Evolutionary conservation across 2,329 filamentous ascomycete species (phyloP), one percentile per base, ranked within the genome.

Genomic region (Colletotrichum acutatum): DNA sequence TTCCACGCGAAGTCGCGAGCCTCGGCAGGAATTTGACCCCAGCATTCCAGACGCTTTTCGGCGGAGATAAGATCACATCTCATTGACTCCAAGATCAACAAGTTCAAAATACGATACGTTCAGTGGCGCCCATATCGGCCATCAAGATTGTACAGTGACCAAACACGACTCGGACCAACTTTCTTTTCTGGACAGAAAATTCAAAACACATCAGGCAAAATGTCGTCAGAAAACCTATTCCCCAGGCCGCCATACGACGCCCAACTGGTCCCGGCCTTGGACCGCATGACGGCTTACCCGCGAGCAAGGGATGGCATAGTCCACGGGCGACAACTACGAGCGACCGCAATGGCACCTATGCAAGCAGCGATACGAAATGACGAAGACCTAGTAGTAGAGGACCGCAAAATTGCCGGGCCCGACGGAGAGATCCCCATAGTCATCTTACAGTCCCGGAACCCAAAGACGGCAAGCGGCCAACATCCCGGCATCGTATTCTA

Each of bases 331-430:
- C 37, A 65, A 8, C 12, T 70, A 6, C 60, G 70, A 0, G 71
- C 71, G 5, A 46, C 16, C 19, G 53, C 32, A 19, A 32, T 42
- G 71, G 71, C 71, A 14, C 46, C 71, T 6, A 9, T 52, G 22
- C 66, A 69, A 54, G 66, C 66, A 1, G 68, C 60, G 12, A 28
- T 71, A 9, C 66, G 60, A 34, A 52, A 66, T n/a, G 71, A 73
- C 56, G 24, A 24, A 22, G 34, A 52, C 1, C 60, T 73, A 12
- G 11, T 52, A 14, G 56, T 73, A 3, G 60, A 73, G 22, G 66
- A 73, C 26, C 66, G 60, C 12, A 57, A 12, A 9, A 70, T 70
- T 19, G 54, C 71, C 16, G 71, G 71, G 5, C 66, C 61, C 3
- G 66, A 22, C 11, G 53, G 60, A 4, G 28, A 65, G 1, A 66